Conservation (phyloP, 2,329 filamentous ascomycete species). For the Ophioceras dolichostomum region DNA sequence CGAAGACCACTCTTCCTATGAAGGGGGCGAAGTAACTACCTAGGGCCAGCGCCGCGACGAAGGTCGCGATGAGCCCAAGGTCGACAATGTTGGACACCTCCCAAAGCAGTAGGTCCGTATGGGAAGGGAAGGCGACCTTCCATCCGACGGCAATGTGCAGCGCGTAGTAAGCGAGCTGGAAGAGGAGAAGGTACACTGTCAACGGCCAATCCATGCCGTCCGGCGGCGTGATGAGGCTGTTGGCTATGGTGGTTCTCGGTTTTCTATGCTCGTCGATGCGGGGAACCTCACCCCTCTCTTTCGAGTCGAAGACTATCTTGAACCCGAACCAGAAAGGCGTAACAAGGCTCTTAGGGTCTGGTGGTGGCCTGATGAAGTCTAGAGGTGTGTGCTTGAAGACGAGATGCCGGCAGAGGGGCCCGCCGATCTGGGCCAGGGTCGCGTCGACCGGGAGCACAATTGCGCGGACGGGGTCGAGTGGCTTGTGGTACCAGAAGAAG, state of each 20-base stretch:
- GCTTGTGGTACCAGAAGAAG: background rate
- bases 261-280: background rate
- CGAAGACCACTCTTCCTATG: background rate
- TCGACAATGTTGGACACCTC: background rate
- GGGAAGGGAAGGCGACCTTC: background rate
- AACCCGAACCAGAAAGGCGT: background rate
- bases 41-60: background rate
- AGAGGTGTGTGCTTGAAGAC: background rate
- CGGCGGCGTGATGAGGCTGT: background rate
- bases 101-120: background rate
- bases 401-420: background rate
- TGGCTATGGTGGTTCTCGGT: background rate
- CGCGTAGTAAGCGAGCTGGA: background rate
- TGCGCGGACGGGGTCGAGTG: background rate
- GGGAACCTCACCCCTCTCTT: background rate
- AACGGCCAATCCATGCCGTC: background rate
- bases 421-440: background rate
- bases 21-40: background rate
- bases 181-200: background rate
- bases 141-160: background rate
- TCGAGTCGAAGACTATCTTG: background rate
- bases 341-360: background rate
- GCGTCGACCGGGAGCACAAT: background rate
- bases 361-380: background rate
- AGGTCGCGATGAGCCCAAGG: background rate